Conservation (phyloP, 495 filamentous ascomycete genomes). For the Penicillium argentinense region DNA sequence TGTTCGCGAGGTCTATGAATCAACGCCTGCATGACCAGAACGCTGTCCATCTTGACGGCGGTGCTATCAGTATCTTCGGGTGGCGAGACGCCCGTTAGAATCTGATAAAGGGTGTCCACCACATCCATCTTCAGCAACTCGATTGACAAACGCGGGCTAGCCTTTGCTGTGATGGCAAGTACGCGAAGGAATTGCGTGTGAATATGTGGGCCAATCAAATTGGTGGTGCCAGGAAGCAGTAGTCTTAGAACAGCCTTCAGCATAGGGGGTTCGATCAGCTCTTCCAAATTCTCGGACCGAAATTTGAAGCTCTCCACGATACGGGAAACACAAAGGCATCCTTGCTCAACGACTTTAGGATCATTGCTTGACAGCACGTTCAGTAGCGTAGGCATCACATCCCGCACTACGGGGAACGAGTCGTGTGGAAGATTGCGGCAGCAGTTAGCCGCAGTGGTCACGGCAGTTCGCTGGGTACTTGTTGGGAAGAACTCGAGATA, state of each 20-base stretch:
- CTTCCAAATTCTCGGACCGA: conserved; percentile 82
- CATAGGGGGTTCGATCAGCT: conserved; percentile 83
- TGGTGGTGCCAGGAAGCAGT: conserved; percentile 90
- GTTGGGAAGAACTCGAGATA: conserved; percentile 98
- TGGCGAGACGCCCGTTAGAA: conserved; percentile 92
- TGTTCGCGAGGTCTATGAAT: conserved; percentile 97
- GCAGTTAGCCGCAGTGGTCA: conserved; percentile 96
- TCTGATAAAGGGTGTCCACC: conserved; percentile 97
- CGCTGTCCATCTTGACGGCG: conserved; percentile 89
- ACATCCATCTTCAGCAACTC: conserved; percentile 96
- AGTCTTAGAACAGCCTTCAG: conserved; percentile 86
- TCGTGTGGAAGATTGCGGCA: conserved; percentile 95
- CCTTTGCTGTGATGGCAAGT: conserved; percentile 80
- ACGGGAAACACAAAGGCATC: conserved; percentile 91
- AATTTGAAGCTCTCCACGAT: conserved; percentile 96
- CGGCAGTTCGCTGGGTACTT: conserved; percentile 92
- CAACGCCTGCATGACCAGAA: conserved; percentile 97
- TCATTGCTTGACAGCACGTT: conserved; percentile 90
- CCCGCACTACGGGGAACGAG: conserved; percentile 80
- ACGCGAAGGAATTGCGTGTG: conserved; percentile 96
- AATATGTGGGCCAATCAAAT: conserved; percentile 90
- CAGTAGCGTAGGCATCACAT: conserved; percentile 93
- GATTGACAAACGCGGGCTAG: conserved; percentile 81
- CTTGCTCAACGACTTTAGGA: conserved; percentile 95
- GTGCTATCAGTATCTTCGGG: conserved; percentile 77